These are phyloP conservation scores for Xylaria sp. DNA, from an alignment of 495 filamentous ascomycete genomes.

Conservation along the genomic window DNA sequence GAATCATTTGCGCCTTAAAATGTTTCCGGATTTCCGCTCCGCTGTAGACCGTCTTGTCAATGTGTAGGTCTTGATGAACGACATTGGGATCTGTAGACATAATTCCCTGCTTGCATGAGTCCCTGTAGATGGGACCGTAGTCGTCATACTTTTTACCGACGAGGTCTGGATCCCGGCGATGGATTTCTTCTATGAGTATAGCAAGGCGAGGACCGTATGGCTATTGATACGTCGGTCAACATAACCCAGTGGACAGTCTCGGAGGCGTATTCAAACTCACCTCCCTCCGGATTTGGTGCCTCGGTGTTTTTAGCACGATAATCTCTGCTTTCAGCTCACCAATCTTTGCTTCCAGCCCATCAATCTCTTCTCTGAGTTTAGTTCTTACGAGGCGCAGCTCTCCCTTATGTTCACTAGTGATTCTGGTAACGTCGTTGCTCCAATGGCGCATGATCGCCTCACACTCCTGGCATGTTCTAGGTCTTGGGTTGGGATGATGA, in stretches of 20 bases:
- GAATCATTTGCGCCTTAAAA: not conserved
- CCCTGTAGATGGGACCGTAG: not conserved
- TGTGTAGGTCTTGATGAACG: slow-evolving; percentile 5
- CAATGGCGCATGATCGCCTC: not conserved
- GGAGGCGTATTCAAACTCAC: slow-evolving; percentile 1
- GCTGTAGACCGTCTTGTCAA: not conserved
- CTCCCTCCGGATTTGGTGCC: not conserved
- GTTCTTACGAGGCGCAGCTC: not conserved
- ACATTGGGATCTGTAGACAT: not conserved
- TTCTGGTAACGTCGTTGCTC: not conserved
- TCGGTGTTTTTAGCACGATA: too few relatives aligned
- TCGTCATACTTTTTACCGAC: not conserved
- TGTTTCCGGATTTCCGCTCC: not conserved
- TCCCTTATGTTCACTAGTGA: not conserved
- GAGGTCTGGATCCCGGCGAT: not conserved
- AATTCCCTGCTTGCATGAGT: slow-evolving; percentile 21
- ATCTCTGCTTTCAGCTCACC: not conserved
- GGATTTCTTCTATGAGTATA: not conserved
- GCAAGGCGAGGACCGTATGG: slow-evolving; percentile 4
- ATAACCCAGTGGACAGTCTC: not conserved
- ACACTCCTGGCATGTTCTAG: not conserved
- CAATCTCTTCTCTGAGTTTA: not conserved
- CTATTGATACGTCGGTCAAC: slow-evolving; percentile 2
- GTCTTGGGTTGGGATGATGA: not conserved
- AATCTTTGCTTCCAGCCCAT: not conserved